phyloP scores from a whole-genome alignment of 306 rosid species.

The Prunus davidiana region DNA sequence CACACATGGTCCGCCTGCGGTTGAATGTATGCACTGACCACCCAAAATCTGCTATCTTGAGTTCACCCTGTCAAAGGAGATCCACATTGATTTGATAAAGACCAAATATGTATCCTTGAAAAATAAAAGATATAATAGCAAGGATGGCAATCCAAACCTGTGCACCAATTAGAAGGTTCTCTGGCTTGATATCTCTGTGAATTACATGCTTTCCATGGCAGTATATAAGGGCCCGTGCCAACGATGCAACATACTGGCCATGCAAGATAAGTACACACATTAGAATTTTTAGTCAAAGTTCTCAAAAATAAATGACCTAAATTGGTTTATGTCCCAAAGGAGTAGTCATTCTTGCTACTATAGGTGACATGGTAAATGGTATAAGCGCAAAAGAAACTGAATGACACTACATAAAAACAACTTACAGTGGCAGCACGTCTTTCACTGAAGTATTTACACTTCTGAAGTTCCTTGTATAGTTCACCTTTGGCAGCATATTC shows the following conservation, averaged over 20 bases:
- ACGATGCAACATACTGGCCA: conserved; percentile 85
- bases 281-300: not conserved
- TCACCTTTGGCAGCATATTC: conserved; percentile 99
- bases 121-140: conserved; percentile 12
- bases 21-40: conserved; percentile 99
- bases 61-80: conserved; percentile 68
- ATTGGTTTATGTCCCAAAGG: too few species aligned
- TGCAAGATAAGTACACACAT: conserved; percentile 2
- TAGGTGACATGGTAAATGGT: not conserved
- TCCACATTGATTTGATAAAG: conserved; percentile 20
- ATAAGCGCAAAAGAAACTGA: not conserved
- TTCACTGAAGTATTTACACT: conserved; percentile 95
- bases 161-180: conserved; percentile 88
- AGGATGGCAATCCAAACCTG: conserved; percentile 55
- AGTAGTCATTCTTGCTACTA: not conserved
- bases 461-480: conserved; percentile 94
- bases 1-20: conserved; percentile 99
- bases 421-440: conserved; percentile 99
- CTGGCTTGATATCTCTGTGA: conserved; percentile 97
- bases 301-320: not conserved
- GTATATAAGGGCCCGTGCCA: conserved; percentile 97
- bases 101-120: conserved; percentile 3
- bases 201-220: conserved; percentile 99
- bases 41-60: conserved; percentile 97
- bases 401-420: not conserved